These are phyloP conservation scores for Wickerhamomyces kurtzmanii DNA, from an alignment of 805 yeast species.

Conservation along the genomic window DNA sequence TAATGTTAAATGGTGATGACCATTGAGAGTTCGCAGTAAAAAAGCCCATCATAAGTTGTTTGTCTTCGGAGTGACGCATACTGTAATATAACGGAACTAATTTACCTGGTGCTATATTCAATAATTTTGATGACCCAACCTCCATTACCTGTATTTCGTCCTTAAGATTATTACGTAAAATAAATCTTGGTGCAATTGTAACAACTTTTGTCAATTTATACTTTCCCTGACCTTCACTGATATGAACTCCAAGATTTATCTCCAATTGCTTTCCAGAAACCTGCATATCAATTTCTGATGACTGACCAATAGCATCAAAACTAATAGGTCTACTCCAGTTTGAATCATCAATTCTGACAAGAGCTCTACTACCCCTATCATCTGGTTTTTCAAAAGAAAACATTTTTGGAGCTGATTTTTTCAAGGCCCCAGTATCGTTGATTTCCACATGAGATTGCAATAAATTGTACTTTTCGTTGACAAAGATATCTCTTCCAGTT, in stretches of 20 bases:
- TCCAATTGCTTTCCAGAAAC: slow-evolving; percentile 45
- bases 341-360: slow-evolving; percentile 57
- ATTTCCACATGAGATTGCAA: slow-evolving; percentile 31
- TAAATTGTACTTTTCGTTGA: slow-evolving; percentile 45
- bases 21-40: slow-evolving; percentile 50
- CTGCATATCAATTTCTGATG: slow-evolving; percentile 44
- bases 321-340: slow-evolving; percentile 65
- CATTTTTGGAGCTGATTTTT: slow-evolving; percentile 52
- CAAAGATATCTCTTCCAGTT: slow-evolving; percentile 56
- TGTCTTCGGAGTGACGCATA: slow-evolving; percentile 38
- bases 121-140: slow-evolving; percentile 48
- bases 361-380: slow-evolving; percentile 57
- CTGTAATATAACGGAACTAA: slow-evolving; percentile 56
- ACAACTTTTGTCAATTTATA: slow-evolving; percentile 71
- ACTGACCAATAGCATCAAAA: slow-evolving; percentile 86
- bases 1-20: slow-evolving; percentile 83
- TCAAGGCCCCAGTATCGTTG: slow-evolving; percentile 18
- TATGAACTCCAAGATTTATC: slow-evolving; percentile 63
- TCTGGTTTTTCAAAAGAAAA: slow-evolving; percentile 67
- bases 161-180: slow-evolving; percentile 53
- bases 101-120: slow-evolving; percentile 35
- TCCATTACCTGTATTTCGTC: slow-evolving; percentile 54
- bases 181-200: slow-evolving; percentile 73
- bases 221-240: slow-evolving; percentile 79
- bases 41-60: slow-evolving; percentile 53